Evolutionary conservation across 257 asterid species (phyloP), one percentile per base, ranked within the genome.

Genomic region (Ehretia macrophylla): DNA sequence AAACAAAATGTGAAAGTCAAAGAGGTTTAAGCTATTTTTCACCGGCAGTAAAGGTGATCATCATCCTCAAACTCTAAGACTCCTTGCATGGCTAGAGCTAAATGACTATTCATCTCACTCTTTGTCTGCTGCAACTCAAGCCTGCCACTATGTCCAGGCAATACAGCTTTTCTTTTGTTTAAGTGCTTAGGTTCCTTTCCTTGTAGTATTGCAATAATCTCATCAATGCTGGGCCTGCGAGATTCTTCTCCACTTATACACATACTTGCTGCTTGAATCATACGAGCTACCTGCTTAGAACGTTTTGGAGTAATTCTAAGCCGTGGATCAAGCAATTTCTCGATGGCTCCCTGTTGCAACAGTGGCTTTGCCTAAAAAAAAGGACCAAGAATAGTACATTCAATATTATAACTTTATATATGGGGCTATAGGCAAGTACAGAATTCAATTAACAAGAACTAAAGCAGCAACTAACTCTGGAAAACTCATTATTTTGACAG

Each of bases 81-180:
- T 56, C 95, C 99, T 5, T 81, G 72, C 99, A 93, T 89, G 52
- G 99, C 99, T 72, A 93, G 61, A 17, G 97, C 90, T 22, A 89
- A 85, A 70, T 93, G 96, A 73, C 77, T 77, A 52, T 70, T 85
- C 92, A 81, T 85, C 67, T 92, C 97, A 57, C 86, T 92, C 68
- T 74, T 86, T 0, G 86, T 79, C 66, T 67, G 81, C 51, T 75
- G 82, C 77, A 75, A 63, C 11, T 74, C 85, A 2, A 17, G 19
- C 19, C 61, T 56, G 35, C 13, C 11, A 32, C 60, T 60, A 46
- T 52, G 68, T 37, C 70, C 60, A 1, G 70, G 21, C 49, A 69
- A 65, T 13, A 57, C 64, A 57, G 70, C 39, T 63, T 75, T 85
- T 80, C 72, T 82, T 68, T 74, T 66, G 53, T 38, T 58, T 10